Percentiles rank a stretch among this genome's conserved stretches.
These are phyloP conservation scores for Eucalyptus globulus DNA, from an alignment of 345 rosid species.

Conservation along the genomic window DNA sequence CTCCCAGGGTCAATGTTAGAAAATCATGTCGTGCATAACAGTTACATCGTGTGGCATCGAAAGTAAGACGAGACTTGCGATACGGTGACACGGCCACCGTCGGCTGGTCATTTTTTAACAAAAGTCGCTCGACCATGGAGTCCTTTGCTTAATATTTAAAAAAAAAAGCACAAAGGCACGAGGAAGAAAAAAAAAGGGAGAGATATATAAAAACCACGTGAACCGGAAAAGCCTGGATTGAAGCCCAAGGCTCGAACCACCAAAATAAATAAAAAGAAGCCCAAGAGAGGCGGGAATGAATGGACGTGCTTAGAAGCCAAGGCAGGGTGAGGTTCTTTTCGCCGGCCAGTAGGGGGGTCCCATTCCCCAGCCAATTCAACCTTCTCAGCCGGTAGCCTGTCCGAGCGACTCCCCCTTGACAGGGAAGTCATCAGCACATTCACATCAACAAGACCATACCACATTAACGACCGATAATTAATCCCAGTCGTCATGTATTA, in stretches of 20 bases:
- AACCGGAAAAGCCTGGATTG: not conserved
- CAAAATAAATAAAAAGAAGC: not conserved
- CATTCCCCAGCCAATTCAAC: not conserved
- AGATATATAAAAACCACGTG: not conserved
- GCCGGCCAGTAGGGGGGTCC: not conserved
- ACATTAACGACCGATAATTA: not conserved
- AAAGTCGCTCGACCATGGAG: not conserved
- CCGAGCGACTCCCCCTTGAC: not conserved
- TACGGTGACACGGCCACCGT: not conserved
- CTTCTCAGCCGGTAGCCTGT: not conserved
- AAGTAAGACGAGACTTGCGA: not conserved
- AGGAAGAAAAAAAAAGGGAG: not conserved
- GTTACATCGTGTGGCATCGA: not conserved
- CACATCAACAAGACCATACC: not conserved
- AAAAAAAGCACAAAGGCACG: not conserved
- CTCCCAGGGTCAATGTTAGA: not conserved
- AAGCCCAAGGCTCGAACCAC: not conserved
- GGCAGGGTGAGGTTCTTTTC: not conserved
- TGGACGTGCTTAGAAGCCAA: not conserved
- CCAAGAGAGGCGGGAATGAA: not conserved
- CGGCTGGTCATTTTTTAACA: not conserved
- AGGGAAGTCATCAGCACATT: not conserved
- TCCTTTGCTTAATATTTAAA: not conserved
- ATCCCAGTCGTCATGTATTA: not conserved
- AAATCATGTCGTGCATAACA: not conserved